Percentiles rank a stretch among this genome's conserved stretches.
Evolutionary conservation across 176 grass and related monocot genomes (phyloP).

Genomic region (Zea luxurians): DNA sequence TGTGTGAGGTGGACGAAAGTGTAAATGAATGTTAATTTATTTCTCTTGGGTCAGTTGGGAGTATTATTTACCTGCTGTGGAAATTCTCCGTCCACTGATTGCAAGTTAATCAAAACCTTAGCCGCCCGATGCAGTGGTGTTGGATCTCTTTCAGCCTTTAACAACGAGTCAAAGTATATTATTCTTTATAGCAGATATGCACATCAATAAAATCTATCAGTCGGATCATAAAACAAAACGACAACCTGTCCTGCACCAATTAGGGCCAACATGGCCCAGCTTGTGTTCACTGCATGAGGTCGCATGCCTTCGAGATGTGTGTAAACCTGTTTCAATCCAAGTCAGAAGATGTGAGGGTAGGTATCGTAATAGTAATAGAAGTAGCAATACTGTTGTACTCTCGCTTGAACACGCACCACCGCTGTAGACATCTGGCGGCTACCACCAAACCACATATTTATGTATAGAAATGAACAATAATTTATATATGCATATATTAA

Average conservation of each 20-base stretch:
- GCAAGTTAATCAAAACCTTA: conserved; percentile 69
- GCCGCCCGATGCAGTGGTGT: conserved; percentile 66
- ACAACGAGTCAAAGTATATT: neutral
- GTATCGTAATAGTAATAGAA: no score
- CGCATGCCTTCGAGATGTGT: conserved; percentile 68
- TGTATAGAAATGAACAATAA: no score
- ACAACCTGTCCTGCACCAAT: conserved; percentile 79
- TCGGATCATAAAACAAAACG: neutral
- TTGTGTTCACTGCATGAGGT: conserved; percentile 76
- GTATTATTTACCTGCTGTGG: conserved; percentile 72
- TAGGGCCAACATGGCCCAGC: conserved; percentile 80
- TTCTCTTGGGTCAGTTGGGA: neutral
- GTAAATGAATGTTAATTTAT: neutral
- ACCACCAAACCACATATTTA: no score
- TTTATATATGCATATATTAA: no score
- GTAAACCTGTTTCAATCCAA: conserved; percentile 70
- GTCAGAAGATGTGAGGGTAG: neutral
- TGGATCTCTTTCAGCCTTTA: conserved; percentile 74
- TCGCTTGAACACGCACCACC: no score
- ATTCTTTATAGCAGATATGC: neutral
- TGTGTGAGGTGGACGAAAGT: neutral
- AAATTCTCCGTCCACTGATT: conserved; percentile 77
- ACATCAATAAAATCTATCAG: neutral
- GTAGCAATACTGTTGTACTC: neutral
- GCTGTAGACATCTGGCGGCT: no score